Evolutionary conservation across 371 early-diverging fungal species (phyloP).

Genomic region (Parasitella parasitica): DNA sequence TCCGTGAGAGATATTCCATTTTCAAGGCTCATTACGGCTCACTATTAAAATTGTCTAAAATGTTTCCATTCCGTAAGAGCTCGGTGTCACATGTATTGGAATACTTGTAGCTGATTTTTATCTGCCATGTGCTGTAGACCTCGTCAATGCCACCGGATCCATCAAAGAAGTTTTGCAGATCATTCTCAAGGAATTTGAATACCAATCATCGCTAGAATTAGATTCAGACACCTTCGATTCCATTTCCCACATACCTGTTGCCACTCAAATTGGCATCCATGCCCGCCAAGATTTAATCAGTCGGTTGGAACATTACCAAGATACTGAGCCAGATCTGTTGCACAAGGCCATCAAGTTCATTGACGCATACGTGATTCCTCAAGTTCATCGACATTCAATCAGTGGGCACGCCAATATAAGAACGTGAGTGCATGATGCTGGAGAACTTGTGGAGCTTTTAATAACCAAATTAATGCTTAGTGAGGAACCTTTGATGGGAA

Average conservation of each 20-base stretch:
- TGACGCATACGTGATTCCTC: constrained; percentile 55
- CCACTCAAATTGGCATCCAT: constrained; percentile 65
- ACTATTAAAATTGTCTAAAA: constrained; percentile 58
- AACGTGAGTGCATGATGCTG: constrained; percentile 46
- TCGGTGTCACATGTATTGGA: too few species aligned
- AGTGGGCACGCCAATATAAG: constrained; percentile 64
- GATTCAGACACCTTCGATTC: constrained; percentile 64
- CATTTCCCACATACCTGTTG: constrained; percentile 67
- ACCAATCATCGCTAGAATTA: constrained; percentile 65
- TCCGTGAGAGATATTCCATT: constrained; percentile 64
- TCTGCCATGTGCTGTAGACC: too few species aligned
- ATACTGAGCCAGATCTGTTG: constrained; percentile 51
- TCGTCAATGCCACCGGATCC: constrained; percentile 64
- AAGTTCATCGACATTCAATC: constrained; percentile 61
- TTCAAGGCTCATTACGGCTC: constrained; percentile 70
- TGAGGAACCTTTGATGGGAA: constrained; percentile 46
- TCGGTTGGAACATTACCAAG: constrained; percentile 62
- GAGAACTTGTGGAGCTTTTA: too few species aligned
- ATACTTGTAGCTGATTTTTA: too few species aligned
- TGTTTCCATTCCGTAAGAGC: constrained; percentile 69
- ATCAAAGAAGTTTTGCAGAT: constrained; percentile 67
- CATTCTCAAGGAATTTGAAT: constrained; percentile 67
- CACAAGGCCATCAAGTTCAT: constrained; percentile 57
- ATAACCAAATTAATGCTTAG: too few species aligned
- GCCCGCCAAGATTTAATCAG: constrained; percentile 64